Conservation (phyloP, 495 filamentous ascomycete genomes). For the Penicillium daleae region DNA sequence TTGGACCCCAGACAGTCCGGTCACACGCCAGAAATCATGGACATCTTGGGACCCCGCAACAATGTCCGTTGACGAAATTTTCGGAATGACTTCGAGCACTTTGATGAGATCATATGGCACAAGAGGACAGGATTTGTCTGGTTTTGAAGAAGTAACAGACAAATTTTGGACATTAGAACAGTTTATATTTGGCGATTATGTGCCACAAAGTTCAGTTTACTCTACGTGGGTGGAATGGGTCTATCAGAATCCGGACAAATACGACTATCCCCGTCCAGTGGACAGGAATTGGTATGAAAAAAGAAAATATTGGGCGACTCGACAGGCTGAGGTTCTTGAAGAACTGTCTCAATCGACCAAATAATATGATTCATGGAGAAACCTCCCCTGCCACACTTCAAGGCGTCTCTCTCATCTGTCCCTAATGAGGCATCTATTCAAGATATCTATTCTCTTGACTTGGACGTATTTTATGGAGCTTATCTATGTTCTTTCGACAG, state of each 20-base stretch:
- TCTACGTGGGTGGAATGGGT: slow-evolving; percentile 2
- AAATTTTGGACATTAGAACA: neutral
- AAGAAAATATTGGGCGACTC: slow-evolving; percentile 1
- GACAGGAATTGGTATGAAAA: slow-evolving; percentile 3
- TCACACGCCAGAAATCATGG: neutral
- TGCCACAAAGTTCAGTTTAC: neutral
- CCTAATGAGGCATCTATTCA: no score
- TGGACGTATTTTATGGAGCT: no score
- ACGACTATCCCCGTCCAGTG: slow-evolving; percentile 1
- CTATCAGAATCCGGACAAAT: neutral
- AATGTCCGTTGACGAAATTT: neutral
- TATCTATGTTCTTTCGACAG: no score
- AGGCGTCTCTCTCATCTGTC: no score
- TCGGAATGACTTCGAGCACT: no score
- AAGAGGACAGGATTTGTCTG: neutral
- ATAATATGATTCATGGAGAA: no score
- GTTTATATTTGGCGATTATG: neutral
- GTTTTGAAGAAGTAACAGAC: neutral
- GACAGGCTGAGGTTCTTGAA: slow-evolving; percentile 3
- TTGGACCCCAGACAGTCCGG: no score
- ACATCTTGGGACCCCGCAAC: neutral
- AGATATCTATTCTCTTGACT: no score
- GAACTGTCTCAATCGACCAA: neutral
- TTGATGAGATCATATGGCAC: neutral
- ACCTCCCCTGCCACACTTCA: no score